These are phyloP conservation scores for Thymus mandschuricus DNA, from an alignment of 257 asterid genomes.

Conservation along the genomic window DNA sequence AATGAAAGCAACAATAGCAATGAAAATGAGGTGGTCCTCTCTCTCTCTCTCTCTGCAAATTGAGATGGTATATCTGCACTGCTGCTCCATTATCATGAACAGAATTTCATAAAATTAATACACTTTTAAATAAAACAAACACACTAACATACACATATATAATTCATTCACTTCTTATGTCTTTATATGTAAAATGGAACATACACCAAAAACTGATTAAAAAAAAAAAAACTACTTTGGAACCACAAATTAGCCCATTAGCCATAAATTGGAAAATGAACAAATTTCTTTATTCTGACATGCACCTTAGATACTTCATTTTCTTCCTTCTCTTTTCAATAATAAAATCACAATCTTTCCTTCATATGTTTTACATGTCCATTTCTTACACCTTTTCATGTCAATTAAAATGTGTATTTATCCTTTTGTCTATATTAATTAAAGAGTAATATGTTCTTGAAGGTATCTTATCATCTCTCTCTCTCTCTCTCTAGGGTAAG, in stretches of 20 bases:
- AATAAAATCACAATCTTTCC: background rate
- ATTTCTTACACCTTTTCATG: too few species aligned
- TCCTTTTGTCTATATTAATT: too few species aligned
- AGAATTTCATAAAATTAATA: conserved; percentile 9
- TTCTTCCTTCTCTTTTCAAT: background rate
- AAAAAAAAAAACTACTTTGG: background rate
- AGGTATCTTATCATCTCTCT: too few species aligned
- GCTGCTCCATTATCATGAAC: conserved; percentile 41
- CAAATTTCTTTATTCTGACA: background rate
- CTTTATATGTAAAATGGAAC: conserved; percentile 3
- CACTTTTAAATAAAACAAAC: too few species aligned
- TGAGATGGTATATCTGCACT: conserved; percentile 30
- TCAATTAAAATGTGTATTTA: too few species aligned
- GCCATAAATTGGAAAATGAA: background rate
- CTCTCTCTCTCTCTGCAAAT: conserved; percentile 37
- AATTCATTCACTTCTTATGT: background rate
- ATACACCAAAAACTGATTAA: background rate
- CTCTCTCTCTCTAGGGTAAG: background rate
- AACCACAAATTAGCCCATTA: background rate
- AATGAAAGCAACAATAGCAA: conserved; percentile 36
- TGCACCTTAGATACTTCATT: background rate
- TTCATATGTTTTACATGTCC: background rate
- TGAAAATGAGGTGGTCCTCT: conserved; percentile 39
- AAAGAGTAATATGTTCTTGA: too few species aligned
- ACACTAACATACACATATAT: background rate